Conservation (phyloP, 23 red algal species). For the Agarophyton chilense region DNA sequence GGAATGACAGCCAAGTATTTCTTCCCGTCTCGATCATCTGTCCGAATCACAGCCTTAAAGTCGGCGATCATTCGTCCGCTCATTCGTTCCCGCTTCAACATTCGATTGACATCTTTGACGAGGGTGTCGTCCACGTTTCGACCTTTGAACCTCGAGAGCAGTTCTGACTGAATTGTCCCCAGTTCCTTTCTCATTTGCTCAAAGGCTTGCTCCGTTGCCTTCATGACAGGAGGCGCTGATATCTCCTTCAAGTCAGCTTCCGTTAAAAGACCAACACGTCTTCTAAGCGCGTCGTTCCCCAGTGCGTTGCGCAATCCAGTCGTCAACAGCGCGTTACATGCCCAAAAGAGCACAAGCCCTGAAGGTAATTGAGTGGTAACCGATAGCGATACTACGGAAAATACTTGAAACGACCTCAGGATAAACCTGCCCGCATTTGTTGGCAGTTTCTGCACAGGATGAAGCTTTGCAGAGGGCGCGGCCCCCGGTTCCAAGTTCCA, state of each 20-base stretch:
- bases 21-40: conserved; percentile 44
- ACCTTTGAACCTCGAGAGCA: conserved; percentile 38
- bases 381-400: conserved; percentile 51
- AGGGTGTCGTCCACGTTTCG: conserved; percentile 33
- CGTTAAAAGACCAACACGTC: conserved; percentile 34
- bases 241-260: conserved; percentile 13
- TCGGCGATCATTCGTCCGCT: conserved; percentile 41
- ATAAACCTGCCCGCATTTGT: conserved; percentile 1
- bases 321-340: conserved; percentile 26
- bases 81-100: conserved; percentile 46
- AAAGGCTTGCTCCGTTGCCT: conserved; percentile 20
- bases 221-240: conserved; percentile 30
- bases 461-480: neutral
- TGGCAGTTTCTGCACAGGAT: neutral
- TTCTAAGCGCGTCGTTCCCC: conserved; percentile 3
- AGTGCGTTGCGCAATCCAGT: conserved; percentile 4
- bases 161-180: conserved; percentile 10
- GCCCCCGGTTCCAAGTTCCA: conserved; percentile 54
- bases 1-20: conserved; percentile 50
- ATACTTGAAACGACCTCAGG: conserved; percentile 27
- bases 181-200: conserved; percentile 49
- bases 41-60: conserved; percentile 53
- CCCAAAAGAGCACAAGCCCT: conserved; percentile 64
- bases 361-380: conserved; percentile 43
- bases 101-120: conserved; percentile 28